Evolutionary conservation across 257 asterid species (phyloP).

Genomic region (Ocimum tenuiflorum): DNA sequence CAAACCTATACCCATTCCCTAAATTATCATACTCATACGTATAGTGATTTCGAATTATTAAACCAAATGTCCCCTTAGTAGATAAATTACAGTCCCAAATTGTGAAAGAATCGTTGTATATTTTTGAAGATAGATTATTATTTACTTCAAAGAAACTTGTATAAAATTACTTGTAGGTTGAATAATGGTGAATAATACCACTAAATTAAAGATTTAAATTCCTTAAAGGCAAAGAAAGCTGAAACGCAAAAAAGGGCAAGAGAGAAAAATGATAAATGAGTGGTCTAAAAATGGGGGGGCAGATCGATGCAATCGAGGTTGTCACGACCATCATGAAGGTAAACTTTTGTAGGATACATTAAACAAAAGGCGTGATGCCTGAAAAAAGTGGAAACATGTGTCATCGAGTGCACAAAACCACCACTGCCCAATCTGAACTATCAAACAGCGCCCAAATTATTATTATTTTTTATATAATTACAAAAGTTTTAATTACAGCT

Average conservation of each 20-base stretch:
- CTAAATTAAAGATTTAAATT: too few relatives aligned
- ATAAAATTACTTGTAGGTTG: too few relatives aligned
- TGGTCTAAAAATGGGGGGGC: constrained; percentile 15
- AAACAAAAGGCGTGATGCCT: constrained; percentile 4
- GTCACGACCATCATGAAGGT: constrained; percentile 29
- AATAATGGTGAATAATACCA: too few relatives aligned
- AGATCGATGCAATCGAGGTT: constrained; percentile 40
- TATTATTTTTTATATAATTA: neutral
- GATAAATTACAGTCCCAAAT: too few relatives aligned
- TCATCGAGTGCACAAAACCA: constrained; percentile 45
- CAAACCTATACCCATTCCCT: too few relatives aligned
- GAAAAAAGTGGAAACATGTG: constrained; percentile 21
- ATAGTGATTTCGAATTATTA: too few relatives aligned
- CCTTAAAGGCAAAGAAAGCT: neutral
- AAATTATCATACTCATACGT: too few relatives aligned
- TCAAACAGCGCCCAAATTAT: constrained; percentile 3
- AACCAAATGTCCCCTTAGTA: too few relatives aligned
- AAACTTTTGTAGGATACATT: neutral
- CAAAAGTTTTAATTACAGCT: constrained; percentile 44
- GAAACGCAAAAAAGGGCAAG: too few relatives aligned
- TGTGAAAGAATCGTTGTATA: too few relatives aligned
- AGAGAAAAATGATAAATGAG: neutral
- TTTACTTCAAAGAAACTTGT: too few relatives aligned
- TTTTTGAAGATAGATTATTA: too few relatives aligned
- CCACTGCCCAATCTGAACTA: constrained; percentile 30